Conservation (phyloP, 495 filamentous ascomycete genomes). For the Achaetomiella virescens region DNA sequence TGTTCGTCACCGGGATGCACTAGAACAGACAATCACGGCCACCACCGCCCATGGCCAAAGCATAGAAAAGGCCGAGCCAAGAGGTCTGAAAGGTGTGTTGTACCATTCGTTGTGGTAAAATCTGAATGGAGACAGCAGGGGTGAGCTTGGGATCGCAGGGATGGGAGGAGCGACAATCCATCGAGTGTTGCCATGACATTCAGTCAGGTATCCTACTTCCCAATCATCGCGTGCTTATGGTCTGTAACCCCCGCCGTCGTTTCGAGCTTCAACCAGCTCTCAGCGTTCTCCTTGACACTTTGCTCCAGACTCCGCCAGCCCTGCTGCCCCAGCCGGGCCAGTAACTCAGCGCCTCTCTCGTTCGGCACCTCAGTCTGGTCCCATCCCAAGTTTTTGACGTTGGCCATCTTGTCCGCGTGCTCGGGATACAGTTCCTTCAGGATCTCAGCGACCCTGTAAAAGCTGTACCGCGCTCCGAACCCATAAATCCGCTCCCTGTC, state of each 20-base stretch:
- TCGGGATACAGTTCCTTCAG: constrained; percentile 27
- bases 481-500: constrained; percentile 30
- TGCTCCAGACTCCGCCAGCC: constrained; percentile 33
- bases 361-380: constrained; percentile 32
- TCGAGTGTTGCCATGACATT: not conserved
- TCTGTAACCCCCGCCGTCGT: constrained; percentile 6
- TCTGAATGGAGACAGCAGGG: no score
- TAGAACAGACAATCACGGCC: no score
- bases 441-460: constrained; percentile 24
- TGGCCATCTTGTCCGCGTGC: constrained; percentile 15
- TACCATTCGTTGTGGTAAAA: no score
- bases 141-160: no score
- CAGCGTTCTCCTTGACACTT: constrained; percentile 25
- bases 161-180: no score
- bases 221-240: constrained; percentile 6
- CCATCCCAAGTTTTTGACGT: constrained; percentile 24
- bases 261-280: constrained; percentile 23
- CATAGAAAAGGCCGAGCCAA: not conserved
- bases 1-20: no score
- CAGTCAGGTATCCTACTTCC: not conserved
- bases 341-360: constrained; percentile 24
- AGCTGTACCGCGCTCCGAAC: constrained; percentile 31
- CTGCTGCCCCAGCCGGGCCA: constrained; percentile 27
- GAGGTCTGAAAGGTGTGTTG: not conserved
- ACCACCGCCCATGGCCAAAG: not conserved